Evolutionary conservation across 225 moss, liverwort and hornwort genomes (phyloP), one percentile per base, ranked within the genome.

Genomic region (Physcomitrium patens): DNA sequence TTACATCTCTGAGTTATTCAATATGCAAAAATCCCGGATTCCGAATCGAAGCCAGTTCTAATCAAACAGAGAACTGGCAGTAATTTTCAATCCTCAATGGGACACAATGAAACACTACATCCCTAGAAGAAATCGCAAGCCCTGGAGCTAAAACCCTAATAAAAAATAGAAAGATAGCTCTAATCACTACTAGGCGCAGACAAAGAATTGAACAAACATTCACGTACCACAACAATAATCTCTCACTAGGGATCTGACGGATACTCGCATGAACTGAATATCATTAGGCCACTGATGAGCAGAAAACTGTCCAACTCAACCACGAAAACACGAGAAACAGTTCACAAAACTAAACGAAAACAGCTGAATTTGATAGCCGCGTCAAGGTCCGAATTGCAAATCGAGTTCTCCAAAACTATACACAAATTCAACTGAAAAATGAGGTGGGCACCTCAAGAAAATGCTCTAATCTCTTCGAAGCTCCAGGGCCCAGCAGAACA

Each of bases 131-230:
- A 60, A 75, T 12, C 17, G 10, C 3, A 55, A 78, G 73, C 75
- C 75, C 61, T 78, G 31, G 7, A 71, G 69, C 5, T 16, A 75
- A 57, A 64, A 57, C 55, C 69, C 74, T 28, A 74, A 69, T 37
- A 48, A 24, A 17, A 60, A 50, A 31, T 52, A 63, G 27, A 3
- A 14, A 31, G 9, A 62, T 4, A 37, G 31, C 2, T 37, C 31
- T 37, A 31, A 51, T 10, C 59, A 17, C 22, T 18, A 49, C 24
- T 20, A 10, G 31, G 49, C 60, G 1, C 43, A 50, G 41, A 18
- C 17, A 24, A 31, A 24, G 5, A 68, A 37, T 28, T 24, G 51
- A 42, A 45, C 46, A 22, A 7, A 22, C 12, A 64, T 43, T 46
- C 64, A 22, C 12, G 19, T 20, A 2, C 13, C 27, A 17, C 51